A percentile compares a stretch with the other conserved stretches of the same genome.
Conservation (phyloP, 2,329 filamentous ascomycete species). For the Trichoderma atrobrunneum region DNA sequence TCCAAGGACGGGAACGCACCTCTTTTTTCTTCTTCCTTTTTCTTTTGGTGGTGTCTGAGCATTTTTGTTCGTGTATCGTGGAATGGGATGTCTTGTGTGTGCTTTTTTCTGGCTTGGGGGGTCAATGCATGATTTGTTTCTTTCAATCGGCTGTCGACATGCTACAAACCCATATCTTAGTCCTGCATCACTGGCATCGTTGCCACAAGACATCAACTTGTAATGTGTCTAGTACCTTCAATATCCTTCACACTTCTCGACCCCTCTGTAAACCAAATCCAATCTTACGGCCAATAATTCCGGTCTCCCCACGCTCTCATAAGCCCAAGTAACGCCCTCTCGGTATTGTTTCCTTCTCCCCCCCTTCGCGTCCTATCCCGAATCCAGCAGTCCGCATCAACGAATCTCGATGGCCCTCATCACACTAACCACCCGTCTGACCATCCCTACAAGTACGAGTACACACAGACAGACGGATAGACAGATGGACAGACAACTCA, state of each 20-base stretch:
- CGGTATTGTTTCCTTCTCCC: background rate
- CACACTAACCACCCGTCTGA: background rate
- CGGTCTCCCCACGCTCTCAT: background rate
- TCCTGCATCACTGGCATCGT: background rate
- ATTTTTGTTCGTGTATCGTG: background rate
- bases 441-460: background rate
- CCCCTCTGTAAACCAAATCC: background rate
- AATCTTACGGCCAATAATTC: background rate
- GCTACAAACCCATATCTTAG: no score
- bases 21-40: background rate
- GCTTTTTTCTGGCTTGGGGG: background rate
- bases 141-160: background rate
- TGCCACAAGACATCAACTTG: background rate
- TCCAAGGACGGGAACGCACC: background rate
- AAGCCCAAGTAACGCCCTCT: background rate
- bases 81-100: background rate
- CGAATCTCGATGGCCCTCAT: background rate
- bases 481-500: background rate
- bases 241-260: background rate
- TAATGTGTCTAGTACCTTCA: background rate
- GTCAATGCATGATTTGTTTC: background rate
- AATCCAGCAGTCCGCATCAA: background rate
- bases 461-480: background rate
- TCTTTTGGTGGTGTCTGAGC: background rate
- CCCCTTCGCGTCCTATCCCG: background rate